Conservation (phyloP, 352 stramenopile species). For the Peronospora destructor region DNA sequence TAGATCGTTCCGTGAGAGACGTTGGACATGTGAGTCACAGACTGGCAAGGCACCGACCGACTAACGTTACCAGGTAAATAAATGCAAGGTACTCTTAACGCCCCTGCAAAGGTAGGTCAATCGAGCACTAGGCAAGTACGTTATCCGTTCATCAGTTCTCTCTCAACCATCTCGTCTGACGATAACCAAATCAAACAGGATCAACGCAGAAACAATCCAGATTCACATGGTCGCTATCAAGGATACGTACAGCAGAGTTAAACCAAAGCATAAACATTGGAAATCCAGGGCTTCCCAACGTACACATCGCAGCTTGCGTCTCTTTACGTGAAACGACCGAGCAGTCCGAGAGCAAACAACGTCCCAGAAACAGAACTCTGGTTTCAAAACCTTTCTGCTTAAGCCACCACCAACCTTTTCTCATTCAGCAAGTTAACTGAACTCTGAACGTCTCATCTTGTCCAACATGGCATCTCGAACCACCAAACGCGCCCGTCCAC, state of each 20-base stretch:
- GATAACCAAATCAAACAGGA: slow-evolving; percentile 24
- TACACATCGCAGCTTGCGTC: slow-evolving; percentile 18
- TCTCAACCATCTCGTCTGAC: slow-evolving; percentile 5
- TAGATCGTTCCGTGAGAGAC: too few relatives aligned
- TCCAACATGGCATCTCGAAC: slow-evolving; percentile 16
- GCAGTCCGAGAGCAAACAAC: slow-evolving; percentile 9
- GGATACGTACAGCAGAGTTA: too few relatives aligned
- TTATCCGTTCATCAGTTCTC: too few relatives aligned
- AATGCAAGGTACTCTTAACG: too few relatives aligned
- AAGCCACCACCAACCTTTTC: not conserved
- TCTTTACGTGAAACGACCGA: slow-evolving; percentile 29
- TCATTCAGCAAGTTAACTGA: slow-evolving; percentile 9
- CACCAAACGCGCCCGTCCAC: slow-evolving; percentile 22
- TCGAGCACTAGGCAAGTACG: too few relatives aligned
- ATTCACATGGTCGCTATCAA: slow-evolving; percentile 9
- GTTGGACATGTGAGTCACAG: too few relatives aligned
- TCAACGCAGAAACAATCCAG: slow-evolving; percentile 30
- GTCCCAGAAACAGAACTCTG: slow-evolving; percentile 4
- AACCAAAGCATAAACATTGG: not conserved
- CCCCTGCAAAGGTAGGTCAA: too few relatives aligned
- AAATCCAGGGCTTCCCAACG: not conserved
- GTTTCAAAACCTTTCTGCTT: not conserved
- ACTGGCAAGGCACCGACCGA: too few relatives aligned
- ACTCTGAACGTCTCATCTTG: slow-evolving; percentile 4
- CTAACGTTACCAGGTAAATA: too few relatives aligned